A percentile compares a stretch with the other conserved stretches of the same genome.
phyloP scores from a whole-genome alignment of 2,329 filamentous ascomycete genomes.

The Kalaharituber pfeilii region DNA sequence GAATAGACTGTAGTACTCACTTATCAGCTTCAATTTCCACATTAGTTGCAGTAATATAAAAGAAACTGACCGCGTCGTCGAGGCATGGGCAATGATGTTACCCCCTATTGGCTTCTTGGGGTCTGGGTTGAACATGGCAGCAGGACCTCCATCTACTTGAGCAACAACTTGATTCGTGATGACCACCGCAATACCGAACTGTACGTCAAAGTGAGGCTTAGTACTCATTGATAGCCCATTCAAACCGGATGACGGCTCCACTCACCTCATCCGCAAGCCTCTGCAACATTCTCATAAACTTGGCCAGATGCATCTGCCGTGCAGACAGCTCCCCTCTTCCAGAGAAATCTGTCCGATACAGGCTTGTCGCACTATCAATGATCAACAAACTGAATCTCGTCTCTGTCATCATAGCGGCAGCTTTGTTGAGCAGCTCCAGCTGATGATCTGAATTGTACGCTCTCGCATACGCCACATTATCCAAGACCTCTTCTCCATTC shows the following conservation, averaged over 20 bases:
- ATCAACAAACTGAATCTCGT: conserved; percentile 90
- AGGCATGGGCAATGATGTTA: conserved; percentile 96
- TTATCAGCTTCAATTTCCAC: neutral
- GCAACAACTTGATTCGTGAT: conserved; percentile 98
- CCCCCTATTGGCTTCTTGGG: conserved; percentile 98
- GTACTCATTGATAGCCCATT: conserved; percentile 23
- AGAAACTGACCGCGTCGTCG: conserved; percentile 49
- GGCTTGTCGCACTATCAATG: conserved; percentile 85
- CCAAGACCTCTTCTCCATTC: conserved; percentile 89
- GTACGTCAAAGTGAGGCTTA: conserved; percentile 41
- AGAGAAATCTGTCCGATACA: conserved; percentile 92
- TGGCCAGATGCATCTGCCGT: conserved; percentile 71
- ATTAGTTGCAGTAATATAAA: neutral
- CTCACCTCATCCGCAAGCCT: conserved; percentile 46
- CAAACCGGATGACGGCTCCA: neutral
- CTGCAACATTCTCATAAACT: conserved; percentile 73
- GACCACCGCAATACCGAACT: conserved; percentile 92
- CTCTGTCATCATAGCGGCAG: conserved; percentile 98
- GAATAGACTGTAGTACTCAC: conserved; percentile 43
- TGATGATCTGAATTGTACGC: conserved; percentile 99
- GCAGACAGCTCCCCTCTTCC: conserved; percentile 95
- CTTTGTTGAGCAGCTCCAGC: conserved; percentile 83
- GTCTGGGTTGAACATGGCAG: conserved; percentile 97
- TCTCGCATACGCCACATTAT: conserved; percentile 94
- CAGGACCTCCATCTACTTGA: conserved; percentile 78